Evolutionary conservation across 768 basidiomycete species (phyloP), one percentile per base, ranked within the genome.

Genomic region (Mrakia blollopis): DNA sequence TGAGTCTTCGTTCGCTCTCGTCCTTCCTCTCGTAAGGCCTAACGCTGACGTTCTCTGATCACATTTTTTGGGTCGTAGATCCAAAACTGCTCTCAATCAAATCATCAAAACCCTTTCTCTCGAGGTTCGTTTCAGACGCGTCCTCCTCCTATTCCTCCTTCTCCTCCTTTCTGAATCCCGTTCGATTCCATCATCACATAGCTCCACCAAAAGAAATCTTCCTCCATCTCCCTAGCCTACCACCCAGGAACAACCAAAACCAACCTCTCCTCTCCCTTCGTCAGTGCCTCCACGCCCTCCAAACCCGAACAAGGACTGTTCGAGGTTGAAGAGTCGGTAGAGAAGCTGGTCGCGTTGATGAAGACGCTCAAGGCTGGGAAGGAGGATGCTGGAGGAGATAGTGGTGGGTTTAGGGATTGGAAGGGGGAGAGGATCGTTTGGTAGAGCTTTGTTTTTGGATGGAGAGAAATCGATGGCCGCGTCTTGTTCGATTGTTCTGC

Each of bases 11-110:
- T 13, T 54, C 30, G 0, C 9, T 60, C 25, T 65, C 57, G n/a
- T n/a, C n/a, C n/a, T n/a, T 11, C n/a, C 23, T 32, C 37, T 6
- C 5, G 28, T 32, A 62, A 62, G 21, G 32, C 2, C 32, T 5
- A 32, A 37, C 32, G 32, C 63, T 65, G 63, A 65, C 35, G 13
- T 10, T 37, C 16, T 5, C 30, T 67, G 60, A 76, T 28, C 76
- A 72, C 71, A 47, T 74, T 80, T 76, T 71, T 68, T 73, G n/a
- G n/a, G n/a, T n/a, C n/a, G n/a, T 70, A 84, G 84, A 3, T 85
- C 85, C 32, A 86, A 86, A 79, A 83, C 85, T 2, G 85, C 85
- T 2, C 78, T 84, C 44, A 86, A 86, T 77, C 85, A 85, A 74
- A 73, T 84, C 54, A 81, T 85, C 79, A 9, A 78, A 75, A 16